Percentiles rank a stretch among this genome's conserved stretches.
phyloP scores from a whole-genome alignment of 495 filamentous ascomycete genomes.

The Hypoxylon perforatum region DNA sequence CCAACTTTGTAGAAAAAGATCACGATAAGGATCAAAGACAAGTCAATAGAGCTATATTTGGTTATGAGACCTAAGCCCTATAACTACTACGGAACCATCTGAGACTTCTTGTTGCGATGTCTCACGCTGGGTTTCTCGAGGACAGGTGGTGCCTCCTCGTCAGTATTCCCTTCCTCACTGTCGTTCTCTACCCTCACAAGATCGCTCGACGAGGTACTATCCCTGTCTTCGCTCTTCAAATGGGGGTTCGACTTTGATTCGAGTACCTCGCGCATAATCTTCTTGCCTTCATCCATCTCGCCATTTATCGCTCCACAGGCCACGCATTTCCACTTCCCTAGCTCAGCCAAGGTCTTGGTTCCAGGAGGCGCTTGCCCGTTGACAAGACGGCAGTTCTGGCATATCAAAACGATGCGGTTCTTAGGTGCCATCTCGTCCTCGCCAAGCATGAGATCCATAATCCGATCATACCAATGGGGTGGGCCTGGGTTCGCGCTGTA shows the following conservation, averaged over 20 bases:
- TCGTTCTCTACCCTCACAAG: conserved; percentile 54
- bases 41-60: not conserved
- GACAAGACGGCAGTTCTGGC: conserved; percentile 82
- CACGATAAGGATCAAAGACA: no score
- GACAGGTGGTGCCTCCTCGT: conserved; percentile 19
- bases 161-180: conserved; percentile 34
- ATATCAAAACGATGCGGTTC: conserved; percentile 92
- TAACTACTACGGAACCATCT: conserved; percentile 41
- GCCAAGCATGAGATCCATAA: conserved; percentile 90
- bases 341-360: conserved; percentile 76
- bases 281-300: conserved; percentile 74
- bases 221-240: conserved; percentile 43
- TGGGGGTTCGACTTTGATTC: conserved; percentile 34
- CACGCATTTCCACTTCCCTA: conserved; percentile 91
- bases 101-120: conserved; percentile 42
- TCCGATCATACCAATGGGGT: conserved; percentile 90
- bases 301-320: conserved; percentile 89
- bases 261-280: conserved; percentile 65
- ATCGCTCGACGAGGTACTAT: conserved; percentile 49
- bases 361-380: conserved; percentile 97
- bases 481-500: conserved; percentile 60
- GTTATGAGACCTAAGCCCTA: not conserved
- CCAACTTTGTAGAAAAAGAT: no score
- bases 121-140: conserved; percentile 19
- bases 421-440: conserved; percentile 94